These are phyloP conservation scores for Candida oleophila DNA, from an alignment of 805 yeast species.

Conservation along the genomic window DNA sequence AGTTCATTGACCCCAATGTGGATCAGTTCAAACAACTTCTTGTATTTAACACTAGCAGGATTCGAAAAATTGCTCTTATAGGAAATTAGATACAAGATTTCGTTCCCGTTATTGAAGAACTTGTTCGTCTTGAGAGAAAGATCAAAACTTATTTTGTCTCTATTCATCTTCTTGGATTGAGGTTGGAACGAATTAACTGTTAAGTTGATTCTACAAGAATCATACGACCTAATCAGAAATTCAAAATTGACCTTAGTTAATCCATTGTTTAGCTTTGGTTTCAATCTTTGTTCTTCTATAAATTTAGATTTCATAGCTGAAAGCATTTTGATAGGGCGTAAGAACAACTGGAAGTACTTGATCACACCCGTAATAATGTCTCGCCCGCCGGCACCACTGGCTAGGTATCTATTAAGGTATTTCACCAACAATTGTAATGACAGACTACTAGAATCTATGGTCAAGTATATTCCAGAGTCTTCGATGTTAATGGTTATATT, in stretches of 20 bases:
- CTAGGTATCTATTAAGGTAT: slow-evolving; percentile 24
- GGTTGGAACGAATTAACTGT: slow-evolving; percentile 14
- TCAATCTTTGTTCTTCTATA: slow-evolving; percentile 6
- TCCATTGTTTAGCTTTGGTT: slow-evolving; percentile 26
- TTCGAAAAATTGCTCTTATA: slow-evolving; percentile 35
- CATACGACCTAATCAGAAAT: slow-evolving; percentile 26
- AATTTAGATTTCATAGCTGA: slow-evolving; percentile 15
- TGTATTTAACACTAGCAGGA: slow-evolving; percentile 35
- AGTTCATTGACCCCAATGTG: neutral
- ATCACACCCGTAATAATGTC: slow-evolving; percentile 28
- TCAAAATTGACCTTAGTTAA: slow-evolving; percentile 32
- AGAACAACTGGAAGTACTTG: slow-evolving; percentile 30
- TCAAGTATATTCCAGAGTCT: slow-evolving; percentile 9
- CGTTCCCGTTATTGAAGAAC: slow-evolving; percentile 21
- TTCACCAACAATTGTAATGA: slow-evolving; percentile 17
- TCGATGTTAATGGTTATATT: slow-evolving; percentile 19
- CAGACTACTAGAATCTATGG: slow-evolving; percentile 4
- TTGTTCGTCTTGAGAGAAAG: slow-evolving; percentile 28
- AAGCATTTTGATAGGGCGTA: slow-evolving; percentile 28
- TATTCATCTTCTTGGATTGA: slow-evolving; percentile 30
- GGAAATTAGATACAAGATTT: slow-evolving; percentile 26
- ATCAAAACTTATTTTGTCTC: slow-evolving; percentile 31
- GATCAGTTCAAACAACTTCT: slow-evolving; percentile 31
- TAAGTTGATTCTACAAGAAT: slow-evolving; percentile 31
- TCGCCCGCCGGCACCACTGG: slow-evolving; percentile 13